Base-by-base conservation (phyloP, 225 moss, liverwort and hornwort genomes). In the Sphagnum tenellum region DNA sequence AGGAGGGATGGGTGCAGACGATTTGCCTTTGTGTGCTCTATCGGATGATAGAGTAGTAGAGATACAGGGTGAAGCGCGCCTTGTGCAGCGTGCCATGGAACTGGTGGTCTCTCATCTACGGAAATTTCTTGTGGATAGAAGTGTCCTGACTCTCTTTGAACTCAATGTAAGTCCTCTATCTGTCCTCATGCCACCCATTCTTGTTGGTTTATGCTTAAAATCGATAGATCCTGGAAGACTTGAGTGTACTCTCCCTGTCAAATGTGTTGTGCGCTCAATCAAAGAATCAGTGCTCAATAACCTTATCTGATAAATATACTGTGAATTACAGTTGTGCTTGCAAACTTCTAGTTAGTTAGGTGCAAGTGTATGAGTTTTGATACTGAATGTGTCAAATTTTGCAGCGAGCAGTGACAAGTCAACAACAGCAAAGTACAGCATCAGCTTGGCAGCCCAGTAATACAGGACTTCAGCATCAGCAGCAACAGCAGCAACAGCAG, bases 11-110 rank as follows among this genome's bases (percentile, higher is more conserved):
- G 69, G 76, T 92, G 89, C 92, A 98, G 96, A 98, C 83, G 96
- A 98, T 78, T 87, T 98, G 60, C 96, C 96, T 57, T 76, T 98
- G 76, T 98, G 96, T 78, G 96, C 96, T 63, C 87, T 98, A 14
- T 80, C 90, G 59, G 96, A 98, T 67, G 96, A 98, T 70, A 86
- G 92, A 69, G 96, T 98, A 63, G 96, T 98, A 62, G 96, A 98
- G 78, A 86, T 98, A 54, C 96, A 98, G 82, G 96, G 96, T 13
- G 96, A 98, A 64, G 88, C 92, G 46, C 88, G 96, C 46, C 88
- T 85, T 61, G 92, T 98, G 71, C 96, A 98, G 72, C 86, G 80
- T 71, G 96, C 96, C 47, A 92, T 98, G 96, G 92, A 92, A 68
- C 89, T 93, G 63, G 92, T 98, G 55, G 93, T 98, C 45, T 78